Percentiles rank a stretch among this genome's conserved stretches.
Conservation (phyloP, 2,329 filamentous ascomycete genomes). For the Fusarium pseudonygamai region DNA sequence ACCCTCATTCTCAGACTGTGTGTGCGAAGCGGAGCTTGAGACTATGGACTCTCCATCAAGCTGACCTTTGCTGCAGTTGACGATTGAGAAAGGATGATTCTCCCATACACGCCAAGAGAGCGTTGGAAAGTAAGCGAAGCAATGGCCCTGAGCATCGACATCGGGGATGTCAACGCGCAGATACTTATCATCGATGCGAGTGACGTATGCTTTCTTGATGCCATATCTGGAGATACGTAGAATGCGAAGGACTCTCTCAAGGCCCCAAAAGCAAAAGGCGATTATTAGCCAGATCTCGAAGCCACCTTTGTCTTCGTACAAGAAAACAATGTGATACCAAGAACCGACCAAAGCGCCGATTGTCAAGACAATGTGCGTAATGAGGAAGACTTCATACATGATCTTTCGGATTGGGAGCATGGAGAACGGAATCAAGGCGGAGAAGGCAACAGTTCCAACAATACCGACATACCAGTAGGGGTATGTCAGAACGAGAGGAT, state of each 20-base stretch:
- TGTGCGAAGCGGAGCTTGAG: not conserved
- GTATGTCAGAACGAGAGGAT: conserved; percentile 41
- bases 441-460: conserved; percentile 49
- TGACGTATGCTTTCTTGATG: conserved; percentile 43
- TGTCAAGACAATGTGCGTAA: conserved; percentile 53
- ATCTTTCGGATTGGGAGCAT: conserved; percentile 49
- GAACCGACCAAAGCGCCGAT: conserved; percentile 53
- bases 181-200: conserved; percentile 44
- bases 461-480: conserved; percentile 57
- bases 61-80: conserved; percentile 28
- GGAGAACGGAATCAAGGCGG: conserved; percentile 46
- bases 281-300: conserved; percentile 51
- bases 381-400: conserved; percentile 57
- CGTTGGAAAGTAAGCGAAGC: conserved; percentile 46
- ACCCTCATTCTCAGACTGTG: conserved; percentile 23
- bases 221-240: conserved; percentile 34
- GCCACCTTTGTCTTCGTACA: conserved; percentile 52
- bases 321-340: conserved; percentile 53
- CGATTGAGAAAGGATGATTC: conserved; percentile 47
- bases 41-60: not conserved
- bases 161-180: conserved; percentile 43
- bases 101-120: conserved; percentile 47
- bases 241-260: conserved; percentile 43
- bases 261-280: conserved; percentile 43
- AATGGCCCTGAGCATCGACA: conserved; percentile 42